Conservation (phyloP, 768 basidiomycete species). For the Hypholoma sublateritium region DNA sequence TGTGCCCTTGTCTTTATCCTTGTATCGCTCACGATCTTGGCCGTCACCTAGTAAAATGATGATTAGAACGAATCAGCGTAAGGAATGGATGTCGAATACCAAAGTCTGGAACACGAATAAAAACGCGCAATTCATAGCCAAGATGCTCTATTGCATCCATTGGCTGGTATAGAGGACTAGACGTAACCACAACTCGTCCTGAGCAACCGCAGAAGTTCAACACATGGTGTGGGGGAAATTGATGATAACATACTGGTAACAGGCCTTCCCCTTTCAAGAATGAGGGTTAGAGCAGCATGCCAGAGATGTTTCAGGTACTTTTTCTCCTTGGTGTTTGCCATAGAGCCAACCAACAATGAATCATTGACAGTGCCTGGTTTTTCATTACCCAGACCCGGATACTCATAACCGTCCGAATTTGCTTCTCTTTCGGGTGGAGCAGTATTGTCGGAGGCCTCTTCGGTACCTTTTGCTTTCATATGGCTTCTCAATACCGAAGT, state of each 20-base stretch:
- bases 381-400: constrained; percentile 9
- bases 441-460: not conserved
- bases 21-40: constrained; percentile 48
- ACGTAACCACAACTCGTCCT: constrained; percentile 74
- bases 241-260: constrained; percentile 47
- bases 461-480: constrained; percentile 9
- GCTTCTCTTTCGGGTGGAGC: constrained; percentile 10
- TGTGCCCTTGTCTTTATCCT: constrained; percentile 22
- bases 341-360: constrained; percentile 1
- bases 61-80: not conserved
- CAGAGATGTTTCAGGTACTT: constrained; percentile 51
- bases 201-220: not conserved
- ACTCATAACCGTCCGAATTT: constrained; percentile 25
- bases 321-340: constrained; percentile 18
- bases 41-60: constrained; percentile 43
- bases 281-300: constrained; percentile 73
- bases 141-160: constrained; percentile 71
- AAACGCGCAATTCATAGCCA: constrained; percentile 74
- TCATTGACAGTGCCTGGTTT: constrained; percentile 14
- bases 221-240: not conserved
- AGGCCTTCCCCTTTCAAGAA: constrained; percentile 80
- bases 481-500: constrained; percentile 16
- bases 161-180: constrained; percentile 82
- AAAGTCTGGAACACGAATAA: constrained; percentile 67
- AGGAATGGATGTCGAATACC: constrained; percentile 27